phyloP scores from a whole-genome alignment of 306 rosid genomes.

The Ormosia semicastrata region DNA sequence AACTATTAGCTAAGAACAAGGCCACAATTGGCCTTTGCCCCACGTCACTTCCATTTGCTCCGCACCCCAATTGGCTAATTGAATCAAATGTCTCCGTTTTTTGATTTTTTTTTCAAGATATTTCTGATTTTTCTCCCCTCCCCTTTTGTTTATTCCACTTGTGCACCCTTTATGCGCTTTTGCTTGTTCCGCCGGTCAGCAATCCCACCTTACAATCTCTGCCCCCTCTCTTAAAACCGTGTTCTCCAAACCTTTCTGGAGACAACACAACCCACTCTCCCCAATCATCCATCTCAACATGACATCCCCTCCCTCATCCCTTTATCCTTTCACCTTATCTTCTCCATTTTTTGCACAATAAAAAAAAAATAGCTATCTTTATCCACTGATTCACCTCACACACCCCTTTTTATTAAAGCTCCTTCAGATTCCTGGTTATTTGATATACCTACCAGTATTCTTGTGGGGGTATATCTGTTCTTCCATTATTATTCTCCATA shows the following conservation, averaged over 20 bases:
- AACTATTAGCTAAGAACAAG: too few species aligned
- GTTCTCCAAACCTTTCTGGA: not conserved
- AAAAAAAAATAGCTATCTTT: not conserved
- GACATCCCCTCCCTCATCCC: not conserved
- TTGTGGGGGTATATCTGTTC: too few species aligned
- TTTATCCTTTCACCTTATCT: not conserved
- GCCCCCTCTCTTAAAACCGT: not conserved
- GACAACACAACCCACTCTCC: not conserved
- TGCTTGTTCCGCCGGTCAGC: too few species aligned
- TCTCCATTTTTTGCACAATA: not conserved
- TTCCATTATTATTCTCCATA: not conserved
- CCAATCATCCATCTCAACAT: not conserved
- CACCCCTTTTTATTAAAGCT: not conserved
- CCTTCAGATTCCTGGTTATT: not conserved
- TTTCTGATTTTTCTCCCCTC: not conserved
- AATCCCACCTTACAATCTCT: too few species aligned
- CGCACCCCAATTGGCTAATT: too few species aligned
- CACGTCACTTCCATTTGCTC: not conserved
- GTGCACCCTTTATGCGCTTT: too few species aligned
- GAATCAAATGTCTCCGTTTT: not conserved
- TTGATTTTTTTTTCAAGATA: not conserved
- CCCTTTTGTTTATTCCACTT: too few species aligned
- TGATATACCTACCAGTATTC: too few species aligned
- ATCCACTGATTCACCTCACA: not conserved
- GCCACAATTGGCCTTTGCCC: not conserved